Percentiles rank a stretch among this genome's conserved stretches.
These are phyloP conservation scores for Starmerella floris DNA, from an alignment of 805 yeast species.

Conservation along the genomic window DNA sequence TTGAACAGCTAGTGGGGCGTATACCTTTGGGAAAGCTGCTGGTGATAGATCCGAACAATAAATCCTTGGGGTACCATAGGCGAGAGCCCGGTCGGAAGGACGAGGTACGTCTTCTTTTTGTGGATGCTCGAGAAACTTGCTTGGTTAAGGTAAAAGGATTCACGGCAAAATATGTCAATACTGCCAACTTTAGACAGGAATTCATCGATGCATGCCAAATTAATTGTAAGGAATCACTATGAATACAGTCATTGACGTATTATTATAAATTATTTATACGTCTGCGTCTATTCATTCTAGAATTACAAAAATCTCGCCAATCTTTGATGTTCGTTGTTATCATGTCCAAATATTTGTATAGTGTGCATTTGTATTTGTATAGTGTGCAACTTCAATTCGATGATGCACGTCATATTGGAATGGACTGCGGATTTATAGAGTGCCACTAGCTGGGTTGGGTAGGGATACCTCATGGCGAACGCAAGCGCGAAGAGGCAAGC, in stretches of 20 bases:
- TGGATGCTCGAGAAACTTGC: constrained; percentile 12
- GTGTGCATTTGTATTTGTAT: no score
- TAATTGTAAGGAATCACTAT: background rate
- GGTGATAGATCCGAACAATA: background rate
- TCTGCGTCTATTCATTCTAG: background rate
- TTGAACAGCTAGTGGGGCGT: constrained; percentile 10
- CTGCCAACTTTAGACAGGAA: background rate
- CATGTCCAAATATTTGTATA: no score
- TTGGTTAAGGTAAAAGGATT: constrained; percentile 13
- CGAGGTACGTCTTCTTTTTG: constrained; percentile 8
- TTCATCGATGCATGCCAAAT: constrained; percentile 6
- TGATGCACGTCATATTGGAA: no score
- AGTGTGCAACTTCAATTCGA: no score
- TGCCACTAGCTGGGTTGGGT: no score
- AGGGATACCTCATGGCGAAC: constrained; percentile 29
- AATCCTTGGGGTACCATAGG: background rate
- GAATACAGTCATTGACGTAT: background rate
- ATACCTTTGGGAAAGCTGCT: background rate
- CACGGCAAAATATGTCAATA: constrained; percentile 6
- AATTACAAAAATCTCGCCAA: no score
- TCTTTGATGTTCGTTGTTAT: no score
- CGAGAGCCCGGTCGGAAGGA: no score
- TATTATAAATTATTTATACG: no score
- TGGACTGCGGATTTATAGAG: no score
- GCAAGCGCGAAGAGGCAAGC: constrained; percentile 35